A percentile compares a stretch with the other conserved stretches of the same genome.
Conservation (phyloP, 169 alveolate genomes). For the Fabrea salina region DNA sequence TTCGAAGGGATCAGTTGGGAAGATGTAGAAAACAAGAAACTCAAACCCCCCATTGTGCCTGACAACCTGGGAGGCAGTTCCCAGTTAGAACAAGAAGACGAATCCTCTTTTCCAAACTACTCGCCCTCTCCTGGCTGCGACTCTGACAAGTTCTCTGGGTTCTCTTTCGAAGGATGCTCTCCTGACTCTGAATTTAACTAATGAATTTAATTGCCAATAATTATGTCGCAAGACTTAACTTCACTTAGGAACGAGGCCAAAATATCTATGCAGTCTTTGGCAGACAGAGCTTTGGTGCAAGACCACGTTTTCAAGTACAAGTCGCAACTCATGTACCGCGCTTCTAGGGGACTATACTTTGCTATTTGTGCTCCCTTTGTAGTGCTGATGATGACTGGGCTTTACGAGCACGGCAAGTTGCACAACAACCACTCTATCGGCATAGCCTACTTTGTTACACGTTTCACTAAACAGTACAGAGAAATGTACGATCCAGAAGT, state of each 20-base stretch:
- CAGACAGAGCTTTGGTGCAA: not conserved
- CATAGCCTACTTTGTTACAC: not conserved
- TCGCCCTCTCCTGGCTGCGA: too few species aligned
- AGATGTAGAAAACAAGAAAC: slow-evolving; percentile 47
- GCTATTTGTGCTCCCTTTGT: not conserved
- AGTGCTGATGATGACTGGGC: not conserved
- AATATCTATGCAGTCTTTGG: not conserved
- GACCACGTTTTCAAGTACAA: not conserved
- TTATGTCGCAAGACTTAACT: too few species aligned
- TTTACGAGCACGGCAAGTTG: not conserved
- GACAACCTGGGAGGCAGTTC: too few species aligned
- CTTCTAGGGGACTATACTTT: not conserved
- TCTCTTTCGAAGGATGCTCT: too few species aligned
- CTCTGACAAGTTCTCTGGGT: too few species aligned
- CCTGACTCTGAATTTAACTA: too few species aligned
- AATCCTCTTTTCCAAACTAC: too few species aligned
- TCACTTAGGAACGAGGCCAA: not conserved
- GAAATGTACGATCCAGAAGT: not conserved
- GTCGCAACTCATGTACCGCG: not conserved
- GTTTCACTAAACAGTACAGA: not conserved
- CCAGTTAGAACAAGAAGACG: too few species aligned
- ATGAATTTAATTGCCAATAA: too few species aligned
- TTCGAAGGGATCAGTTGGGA: slow-evolving; percentile 10
- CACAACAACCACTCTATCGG: not conserved
- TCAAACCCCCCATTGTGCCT: slow-evolving; percentile 72